phyloP scores from a whole-genome alignment of 306 rosid genomes.

The Pyrus bretschneideri region DNA sequence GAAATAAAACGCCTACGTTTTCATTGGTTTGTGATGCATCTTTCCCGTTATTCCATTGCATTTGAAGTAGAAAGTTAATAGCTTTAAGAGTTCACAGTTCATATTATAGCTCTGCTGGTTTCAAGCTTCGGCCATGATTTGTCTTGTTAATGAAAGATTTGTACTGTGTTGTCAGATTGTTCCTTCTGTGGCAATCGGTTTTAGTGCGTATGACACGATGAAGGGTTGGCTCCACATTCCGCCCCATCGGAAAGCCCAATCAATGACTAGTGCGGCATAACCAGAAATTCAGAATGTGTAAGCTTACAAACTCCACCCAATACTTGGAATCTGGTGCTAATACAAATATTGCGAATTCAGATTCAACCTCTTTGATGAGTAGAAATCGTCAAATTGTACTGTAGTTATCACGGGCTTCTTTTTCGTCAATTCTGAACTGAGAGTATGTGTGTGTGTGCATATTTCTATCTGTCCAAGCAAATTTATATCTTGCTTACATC shows the following conservation, averaged over 20 bases:
- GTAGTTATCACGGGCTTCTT: neutral
- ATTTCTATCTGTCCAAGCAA: no score
- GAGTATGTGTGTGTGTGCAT: neutral
- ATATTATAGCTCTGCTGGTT: neutral
- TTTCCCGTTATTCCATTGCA: no score
- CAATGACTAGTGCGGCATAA: conserved; percentile 36
- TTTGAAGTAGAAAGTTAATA: no score
- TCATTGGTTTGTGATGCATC: no score
- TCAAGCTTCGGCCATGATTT: neutral
- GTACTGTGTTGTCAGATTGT: conserved; percentile 49
- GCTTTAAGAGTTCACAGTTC: no score
- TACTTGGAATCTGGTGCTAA: neutral
- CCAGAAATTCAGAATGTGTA: neutral
- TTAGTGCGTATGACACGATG: conserved; percentile 73
- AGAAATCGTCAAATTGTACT: neutral
- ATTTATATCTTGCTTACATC: neutral
- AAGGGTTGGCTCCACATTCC: conserved; percentile 73
- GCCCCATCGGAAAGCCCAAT: conserved; percentile 58
- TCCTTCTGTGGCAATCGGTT: conserved; percentile 91
- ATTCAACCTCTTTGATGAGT: neutral
- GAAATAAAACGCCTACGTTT: no score
- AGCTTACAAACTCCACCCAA: neutral
- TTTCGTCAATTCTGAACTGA: neutral
- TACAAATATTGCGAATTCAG: neutral
- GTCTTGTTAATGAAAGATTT: neutral